These are phyloP conservation scores for Casuarina cunninghamiana DNA, from an alignment of 306 rosid genomes.

Conservation along the genomic window DNA sequence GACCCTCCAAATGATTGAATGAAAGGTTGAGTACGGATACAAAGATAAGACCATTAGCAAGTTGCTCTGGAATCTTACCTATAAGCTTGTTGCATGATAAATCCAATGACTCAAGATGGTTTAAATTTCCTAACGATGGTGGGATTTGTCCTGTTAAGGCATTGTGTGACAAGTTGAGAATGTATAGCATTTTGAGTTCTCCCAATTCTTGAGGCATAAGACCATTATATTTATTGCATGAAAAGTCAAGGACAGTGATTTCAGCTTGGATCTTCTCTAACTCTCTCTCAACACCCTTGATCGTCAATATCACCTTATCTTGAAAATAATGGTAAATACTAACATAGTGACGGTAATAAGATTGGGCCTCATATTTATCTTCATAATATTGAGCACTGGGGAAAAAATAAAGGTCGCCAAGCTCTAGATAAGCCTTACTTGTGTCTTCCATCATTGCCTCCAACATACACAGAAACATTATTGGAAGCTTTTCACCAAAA, in stretches of 20 bases:
- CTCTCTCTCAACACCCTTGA: conserved; percentile 27
- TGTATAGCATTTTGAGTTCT: conserved; percentile 7
- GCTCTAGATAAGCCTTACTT: neutral
- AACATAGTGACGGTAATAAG: too few species aligned
- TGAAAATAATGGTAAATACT: too few species aligned
- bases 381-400: neutral
- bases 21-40: conserved; percentile 35
- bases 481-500: neutral
- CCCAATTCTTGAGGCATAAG: conserved; percentile 29
- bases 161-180: conserved; percentile 26
- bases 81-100: conserved; percentile 15
- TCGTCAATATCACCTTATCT: conserved; percentile 24
- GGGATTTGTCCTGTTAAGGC: conserved; percentile 11
- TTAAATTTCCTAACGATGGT: conserved; percentile 1
- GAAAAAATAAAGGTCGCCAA: too few species aligned
- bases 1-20: conserved; percentile 20
- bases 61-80: neutral
- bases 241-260: conserved; percentile 42
- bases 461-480: fast-evolving
- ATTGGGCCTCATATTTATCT: neutral
- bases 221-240: conserved; percentile 28
- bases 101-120: conserved; percentile 24
- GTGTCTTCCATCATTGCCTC: conserved; percentile 10
- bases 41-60: conserved; percentile 18
- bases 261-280: conserved; percentile 21